phyloP scores from a whole-genome alignment of 768 basidiomycete genomes.

The Mycena maculata region DNA sequence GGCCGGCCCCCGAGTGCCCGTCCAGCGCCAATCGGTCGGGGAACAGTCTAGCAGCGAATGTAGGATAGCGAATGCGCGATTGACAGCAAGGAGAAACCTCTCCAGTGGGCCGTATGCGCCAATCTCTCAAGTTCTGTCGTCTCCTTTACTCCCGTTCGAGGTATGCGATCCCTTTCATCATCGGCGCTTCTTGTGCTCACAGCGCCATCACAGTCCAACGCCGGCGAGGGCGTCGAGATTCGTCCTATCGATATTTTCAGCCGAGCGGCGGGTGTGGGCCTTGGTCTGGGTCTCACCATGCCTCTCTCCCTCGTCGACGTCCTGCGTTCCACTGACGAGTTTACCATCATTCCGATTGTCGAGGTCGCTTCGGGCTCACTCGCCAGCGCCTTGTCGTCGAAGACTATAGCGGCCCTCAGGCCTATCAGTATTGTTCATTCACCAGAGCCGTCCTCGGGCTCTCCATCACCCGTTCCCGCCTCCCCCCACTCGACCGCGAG shows the following conservation, averaged over 20 bases:
- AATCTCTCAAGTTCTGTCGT: conserved; percentile 5
- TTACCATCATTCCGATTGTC: conserved; percentile 2
- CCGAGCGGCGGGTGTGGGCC: conserved; percentile 1
- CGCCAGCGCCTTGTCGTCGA: background rate
- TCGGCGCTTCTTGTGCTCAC: background rate
- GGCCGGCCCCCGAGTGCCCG: conserved; percentile 5
- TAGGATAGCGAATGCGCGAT: background rate
- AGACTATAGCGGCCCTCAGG: background rate
- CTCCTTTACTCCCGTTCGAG: background rate
- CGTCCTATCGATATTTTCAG: conserved; percentile 17
- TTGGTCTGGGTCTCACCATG: conserved; percentile 21
- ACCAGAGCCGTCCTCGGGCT: too few species aligned
- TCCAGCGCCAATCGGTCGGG: background rate
- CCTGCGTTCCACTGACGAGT: conserved; percentile 14
- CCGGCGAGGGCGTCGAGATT: conserved; percentile 4
- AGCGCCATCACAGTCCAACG: background rate
- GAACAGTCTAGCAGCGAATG: background rate
- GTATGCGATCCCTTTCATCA: background rate
- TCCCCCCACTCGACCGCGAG: background rate
- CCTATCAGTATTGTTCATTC: background rate
- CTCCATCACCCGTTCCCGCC: too few species aligned
- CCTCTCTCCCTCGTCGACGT: background rate
- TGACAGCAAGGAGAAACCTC: background rate
- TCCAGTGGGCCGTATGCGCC: background rate
- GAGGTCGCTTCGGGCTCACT: conserved; percentile 14